These are phyloP conservation scores for Dactylellina leptospora DNA, from an alignment of 2,329 filamentous ascomycete genomes.

Conservation along the genomic window DNA sequence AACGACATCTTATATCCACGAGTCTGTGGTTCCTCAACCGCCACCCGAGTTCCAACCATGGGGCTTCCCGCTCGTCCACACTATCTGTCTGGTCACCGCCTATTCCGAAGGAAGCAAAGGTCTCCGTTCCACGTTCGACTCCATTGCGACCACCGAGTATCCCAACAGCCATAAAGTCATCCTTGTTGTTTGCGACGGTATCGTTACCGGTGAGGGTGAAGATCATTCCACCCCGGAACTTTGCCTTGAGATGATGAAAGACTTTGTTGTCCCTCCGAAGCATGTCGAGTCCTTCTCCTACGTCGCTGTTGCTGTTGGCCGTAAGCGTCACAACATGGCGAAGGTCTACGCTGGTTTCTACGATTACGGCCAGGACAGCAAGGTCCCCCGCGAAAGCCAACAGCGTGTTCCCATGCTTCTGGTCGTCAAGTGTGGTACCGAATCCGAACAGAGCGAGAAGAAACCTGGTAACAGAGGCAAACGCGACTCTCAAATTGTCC, in stretches of 20 bases:
- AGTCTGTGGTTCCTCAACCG: constrained; percentile 92
- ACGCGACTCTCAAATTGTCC: constrained; percentile 97
- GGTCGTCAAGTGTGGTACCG: constrained; percentile 93
- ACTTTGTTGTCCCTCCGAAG: constrained; percentile 79
- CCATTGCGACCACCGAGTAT: constrained; percentile 96
- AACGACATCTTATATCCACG: constrained; percentile 73
- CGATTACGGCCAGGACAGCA: constrained; percentile 84
- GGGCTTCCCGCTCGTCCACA: constrained; percentile 90
- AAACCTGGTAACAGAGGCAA: constrained; percentile 98
- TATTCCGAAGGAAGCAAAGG: constrained; percentile 96
- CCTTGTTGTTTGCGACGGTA: constrained; percentile 92
- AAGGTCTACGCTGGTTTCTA: constrained; percentile 99
- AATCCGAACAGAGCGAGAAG: constrained; percentile 78
- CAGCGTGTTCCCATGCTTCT: constrained; percentile 98
- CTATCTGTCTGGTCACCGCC: constrained; percentile 92
- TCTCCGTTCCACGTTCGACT: constrained; percentile 91
- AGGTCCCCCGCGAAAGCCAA: constrained; percentile 84
- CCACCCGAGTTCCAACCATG: constrained; percentile 98
- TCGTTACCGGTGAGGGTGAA: constrained; percentile 97
- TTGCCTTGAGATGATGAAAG: constrained; percentile 91
- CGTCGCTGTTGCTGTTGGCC: constrained; percentile 91
- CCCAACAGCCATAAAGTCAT: constrained; percentile 99
- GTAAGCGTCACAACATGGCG: constrained; percentile 99
- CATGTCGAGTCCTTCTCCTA: constrained; percentile 93
- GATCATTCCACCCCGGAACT: constrained; percentile 84